phyloP scores from a whole-genome alignment of 2,329 filamentous ascomycete species.

The Penicillium sp. region DNA sequence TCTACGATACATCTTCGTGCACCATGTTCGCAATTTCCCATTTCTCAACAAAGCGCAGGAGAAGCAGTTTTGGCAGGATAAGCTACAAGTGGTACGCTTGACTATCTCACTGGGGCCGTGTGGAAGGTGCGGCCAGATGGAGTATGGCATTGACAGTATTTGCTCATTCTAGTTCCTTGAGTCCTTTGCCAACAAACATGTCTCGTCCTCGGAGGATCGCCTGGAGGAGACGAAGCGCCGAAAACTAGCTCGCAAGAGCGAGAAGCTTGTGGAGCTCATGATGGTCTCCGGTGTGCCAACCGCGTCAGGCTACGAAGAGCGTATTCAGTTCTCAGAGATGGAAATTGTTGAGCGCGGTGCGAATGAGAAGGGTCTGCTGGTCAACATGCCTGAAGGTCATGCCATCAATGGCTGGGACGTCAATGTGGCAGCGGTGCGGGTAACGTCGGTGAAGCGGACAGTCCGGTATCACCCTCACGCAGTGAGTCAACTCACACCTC shows the following conservation, averaged over 20 bases:
- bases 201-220: constrained; percentile 94
- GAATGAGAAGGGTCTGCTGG: constrained; percentile 84
- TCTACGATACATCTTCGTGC: constrained; percentile 93
- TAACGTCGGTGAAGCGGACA: constrained; percentile 78
- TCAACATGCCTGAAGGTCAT: constrained; percentile 87
- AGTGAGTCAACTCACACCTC: constrained; percentile 52
- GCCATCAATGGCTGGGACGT: constrained; percentile 96
- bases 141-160: constrained; percentile 4
- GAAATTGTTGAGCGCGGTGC: constrained; percentile 93
- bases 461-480: constrained; percentile 90
- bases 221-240: constrained; percentile 93
- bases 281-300: constrained; percentile 98
- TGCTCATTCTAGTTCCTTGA: constrained; percentile 72
- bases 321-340: constrained; percentile 94
- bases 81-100: constrained; percentile 79
- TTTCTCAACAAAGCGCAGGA: constrained; percentile 95
- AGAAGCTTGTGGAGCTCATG: constrained; percentile 97
- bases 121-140: neutral
- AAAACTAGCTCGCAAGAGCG: constrained; percentile 88
- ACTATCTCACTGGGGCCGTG: no score
- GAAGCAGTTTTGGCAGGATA: constrained; percentile 99
- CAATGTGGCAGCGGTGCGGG: constrained; percentile 87
- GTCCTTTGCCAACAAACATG: constrained; percentile 95
- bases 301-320: constrained; percentile 94
- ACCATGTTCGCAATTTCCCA: constrained; percentile 96